phyloP scores from a whole-genome alignment of 2,329 filamentous ascomycete genomes.

The Harringtonia aguacate region DNA sequence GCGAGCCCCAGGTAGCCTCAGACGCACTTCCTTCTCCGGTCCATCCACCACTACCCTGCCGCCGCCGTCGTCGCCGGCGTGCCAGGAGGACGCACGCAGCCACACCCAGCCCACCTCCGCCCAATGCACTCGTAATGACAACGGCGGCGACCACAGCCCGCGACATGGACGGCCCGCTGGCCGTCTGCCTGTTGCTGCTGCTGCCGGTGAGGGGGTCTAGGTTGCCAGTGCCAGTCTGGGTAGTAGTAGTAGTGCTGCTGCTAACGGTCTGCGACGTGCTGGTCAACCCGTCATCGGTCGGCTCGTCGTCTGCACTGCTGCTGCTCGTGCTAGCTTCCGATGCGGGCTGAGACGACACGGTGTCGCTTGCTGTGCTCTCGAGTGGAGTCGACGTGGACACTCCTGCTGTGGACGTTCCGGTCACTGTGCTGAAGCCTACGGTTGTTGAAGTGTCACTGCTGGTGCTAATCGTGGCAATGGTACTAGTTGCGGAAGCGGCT shows the following conservation, averaged over 20 bases:
- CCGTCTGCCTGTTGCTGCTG: not conserved
- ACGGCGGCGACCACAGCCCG: not conserved
- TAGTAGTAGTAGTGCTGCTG: too few species aligned
- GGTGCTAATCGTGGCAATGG: not conserved
- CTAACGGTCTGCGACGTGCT: not conserved
- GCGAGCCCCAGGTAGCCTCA: too few species aligned
- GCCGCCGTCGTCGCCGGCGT: not conserved
- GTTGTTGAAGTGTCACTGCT: too few species aligned
- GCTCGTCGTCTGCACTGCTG: too few species aligned
- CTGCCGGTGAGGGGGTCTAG: not conserved
- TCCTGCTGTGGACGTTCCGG: not conserved
- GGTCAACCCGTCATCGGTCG: too few species aligned
- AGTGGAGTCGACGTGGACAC: too few species aligned
- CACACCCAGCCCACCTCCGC: not conserved
- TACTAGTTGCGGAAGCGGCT: not conserved
- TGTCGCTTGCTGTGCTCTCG: too few species aligned
- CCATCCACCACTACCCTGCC: too few species aligned
- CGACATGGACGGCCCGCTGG: not conserved
- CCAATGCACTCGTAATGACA: not conserved
- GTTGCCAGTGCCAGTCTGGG: not conserved
- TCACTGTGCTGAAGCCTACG: too few species aligned
- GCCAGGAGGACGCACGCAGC: not conserved
- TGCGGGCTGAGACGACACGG: not conserved
- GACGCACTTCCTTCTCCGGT: too few species aligned
- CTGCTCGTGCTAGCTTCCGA: not conserved